Conservation (phyloP, 2,329 filamentous ascomycete genomes). For the Cryoendolithus antarcticus region DNA sequence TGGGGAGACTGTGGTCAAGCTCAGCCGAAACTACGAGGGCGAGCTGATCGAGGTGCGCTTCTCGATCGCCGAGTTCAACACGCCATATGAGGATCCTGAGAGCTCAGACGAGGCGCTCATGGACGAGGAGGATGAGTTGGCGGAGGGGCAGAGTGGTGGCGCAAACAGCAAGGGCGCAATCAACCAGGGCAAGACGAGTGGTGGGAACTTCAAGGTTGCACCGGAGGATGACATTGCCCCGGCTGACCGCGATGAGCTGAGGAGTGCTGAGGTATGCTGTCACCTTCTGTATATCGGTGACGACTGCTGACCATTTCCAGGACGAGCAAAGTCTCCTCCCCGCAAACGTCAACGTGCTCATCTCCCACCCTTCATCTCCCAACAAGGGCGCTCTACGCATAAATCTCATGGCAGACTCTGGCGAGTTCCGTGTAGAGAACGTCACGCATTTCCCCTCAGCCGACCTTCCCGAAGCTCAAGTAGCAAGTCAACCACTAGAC, state of each 20-base stretch:
- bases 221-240: conserved; percentile 45
- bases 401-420: conserved; percentile 76
- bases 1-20: conserved; percentile 76
- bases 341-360: conserved; percentile 69
- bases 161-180: conserved; percentile 44
- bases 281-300: background rate
- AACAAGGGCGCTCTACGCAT: conserved; percentile 69
- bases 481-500: conserved; percentile 31
- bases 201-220: conserved; percentile 41
- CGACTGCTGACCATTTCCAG: conserved; percentile 3
- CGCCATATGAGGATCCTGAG: conserved; percentile 40
- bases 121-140: conserved; percentile 26
- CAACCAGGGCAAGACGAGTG: conserved; percentile 40
- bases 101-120: conserved; percentile 32
- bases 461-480: conserved; percentile 62
- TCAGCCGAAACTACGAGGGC: conserved; percentile 71
- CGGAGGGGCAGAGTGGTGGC: conserved; percentile 40
- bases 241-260: conserved; percentile 44
- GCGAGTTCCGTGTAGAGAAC: conserved; percentile 77
- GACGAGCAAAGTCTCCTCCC: conserved; percentile 53
- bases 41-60: conserved; percentile 80
- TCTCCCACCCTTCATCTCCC: conserved; percentile 68
- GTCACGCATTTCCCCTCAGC: conserved; percentile 76
- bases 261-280: conserved; percentile 36
- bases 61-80: conserved; percentile 70